Percentiles rank a stretch among this genome's conserved stretches.
Conservation (phyloP, 139 green algal genomes). For the Spirogloea muscicola region DNA sequence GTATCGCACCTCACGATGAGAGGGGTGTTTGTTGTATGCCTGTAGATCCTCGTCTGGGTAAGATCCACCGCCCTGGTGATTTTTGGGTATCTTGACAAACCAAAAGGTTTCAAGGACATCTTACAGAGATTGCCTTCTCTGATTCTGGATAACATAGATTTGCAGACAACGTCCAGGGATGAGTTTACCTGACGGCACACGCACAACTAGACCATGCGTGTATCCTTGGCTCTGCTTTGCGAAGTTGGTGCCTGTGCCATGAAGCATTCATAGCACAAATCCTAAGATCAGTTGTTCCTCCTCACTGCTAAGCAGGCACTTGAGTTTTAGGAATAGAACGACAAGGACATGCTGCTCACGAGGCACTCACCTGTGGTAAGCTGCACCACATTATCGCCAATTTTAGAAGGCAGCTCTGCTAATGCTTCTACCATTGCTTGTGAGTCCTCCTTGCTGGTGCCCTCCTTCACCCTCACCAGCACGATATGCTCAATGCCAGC, state of each 20-base stretch:
- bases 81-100: background rate
- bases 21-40: constrained; percentile 28
- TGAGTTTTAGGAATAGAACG: background rate
- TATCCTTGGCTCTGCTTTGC: constrained; percentile 15
- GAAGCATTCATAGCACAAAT: background rate
- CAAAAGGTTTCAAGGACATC: background rate
- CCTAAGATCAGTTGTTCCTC: background rate
- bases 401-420: background rate
- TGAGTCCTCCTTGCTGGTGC: background rate
- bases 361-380: constrained; percentile 13
- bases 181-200: constrained; percentile 24
- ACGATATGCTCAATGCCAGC: constrained; percentile 21
- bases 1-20: constrained; percentile 12
- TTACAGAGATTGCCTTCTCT: too few species aligned
- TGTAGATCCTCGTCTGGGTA: constrained; percentile 21
- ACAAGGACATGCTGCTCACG: background rate
- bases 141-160: constrained; percentile 3
- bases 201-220: constrained; percentile 24
- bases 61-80: background rate
- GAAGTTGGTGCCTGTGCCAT: constrained; percentile 18
- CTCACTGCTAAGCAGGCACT: background rate
- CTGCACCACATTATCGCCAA: constrained; percentile 16
- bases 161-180: background rate
- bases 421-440: constrained; percentile 11
- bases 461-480: constrained; percentile 18